These are phyloP conservation scores for Paraleonurus japonicus DNA, from an alignment of 257 asterid genomes.

Conservation along the genomic window DNA sequence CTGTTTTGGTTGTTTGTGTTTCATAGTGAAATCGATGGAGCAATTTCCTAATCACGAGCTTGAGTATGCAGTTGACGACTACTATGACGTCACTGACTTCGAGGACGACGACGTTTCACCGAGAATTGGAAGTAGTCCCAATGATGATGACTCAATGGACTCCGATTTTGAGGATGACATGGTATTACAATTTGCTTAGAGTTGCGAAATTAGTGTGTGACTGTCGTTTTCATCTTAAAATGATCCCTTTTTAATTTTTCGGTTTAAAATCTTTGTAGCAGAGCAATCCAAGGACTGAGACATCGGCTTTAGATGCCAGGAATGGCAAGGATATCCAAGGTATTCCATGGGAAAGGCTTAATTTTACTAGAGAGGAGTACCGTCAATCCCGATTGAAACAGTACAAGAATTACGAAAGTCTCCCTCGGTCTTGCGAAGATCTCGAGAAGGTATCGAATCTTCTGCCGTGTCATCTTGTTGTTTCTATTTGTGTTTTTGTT, in stretches of 20 bases:
- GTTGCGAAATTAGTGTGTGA: background rate
- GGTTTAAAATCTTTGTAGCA: constrained; percentile 20
- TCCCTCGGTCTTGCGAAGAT: constrained; percentile 50
- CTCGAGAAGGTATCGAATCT: constrained; percentile 45
- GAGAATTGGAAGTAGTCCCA: constrained; percentile 25
- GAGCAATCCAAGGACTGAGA: constrained; percentile 60
- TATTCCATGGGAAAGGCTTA: constrained; percentile 91
- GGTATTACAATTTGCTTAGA: constrained; percentile 34
- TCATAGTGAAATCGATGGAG: constrained; percentile 47
- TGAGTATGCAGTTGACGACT: constrained; percentile 52
- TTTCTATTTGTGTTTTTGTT: background rate
- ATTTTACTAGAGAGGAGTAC: constrained; percentile 68
- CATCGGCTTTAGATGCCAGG: constrained; percentile 76
- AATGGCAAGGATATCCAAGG: constrained; percentile 98
- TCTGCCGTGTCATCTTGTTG: background rate
- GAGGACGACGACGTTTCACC: constrained; percentile 41
- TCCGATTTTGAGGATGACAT: constrained; percentile 71
- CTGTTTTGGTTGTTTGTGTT: background rate
- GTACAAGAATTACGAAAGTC: constrained; percentile 74
- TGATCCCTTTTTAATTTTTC: background rate
- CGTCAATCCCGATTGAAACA: constrained; percentile 74
- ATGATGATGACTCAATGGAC: constrained; percentile 43
- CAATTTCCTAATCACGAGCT: constrained; percentile 59
- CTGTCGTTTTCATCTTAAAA: background rate
- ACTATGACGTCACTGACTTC: constrained; percentile 40